Conservation (phyloP, 225 moss, liverwort and hornwort genomes). For the Antitrichia curtipendula region DNA sequence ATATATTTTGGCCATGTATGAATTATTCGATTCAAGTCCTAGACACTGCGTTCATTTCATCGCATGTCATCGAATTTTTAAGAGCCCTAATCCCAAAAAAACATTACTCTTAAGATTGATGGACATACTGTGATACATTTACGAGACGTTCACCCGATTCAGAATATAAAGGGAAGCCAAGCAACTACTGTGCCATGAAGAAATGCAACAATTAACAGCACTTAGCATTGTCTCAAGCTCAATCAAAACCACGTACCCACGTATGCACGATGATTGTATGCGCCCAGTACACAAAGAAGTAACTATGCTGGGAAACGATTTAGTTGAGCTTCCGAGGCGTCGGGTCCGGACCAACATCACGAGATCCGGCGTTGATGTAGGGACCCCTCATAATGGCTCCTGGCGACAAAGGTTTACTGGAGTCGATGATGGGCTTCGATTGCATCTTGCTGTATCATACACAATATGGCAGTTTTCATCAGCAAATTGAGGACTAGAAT, state of each 20-base stretch:
- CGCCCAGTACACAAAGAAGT: neutral
- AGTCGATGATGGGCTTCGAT: slow-evolving; percentile 65
- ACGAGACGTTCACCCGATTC: neutral
- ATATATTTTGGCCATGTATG: neutral
- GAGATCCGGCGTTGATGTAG: slow-evolving; percentile 78
- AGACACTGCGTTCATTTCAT: neutral
- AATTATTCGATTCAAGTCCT: neutral
- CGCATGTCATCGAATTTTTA: neutral
- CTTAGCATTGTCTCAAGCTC: neutral
- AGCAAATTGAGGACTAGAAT: neutral
- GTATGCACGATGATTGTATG: neutral
- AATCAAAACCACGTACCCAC: neutral
- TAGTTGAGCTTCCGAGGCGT: slow-evolving; percentile 20
- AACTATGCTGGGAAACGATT: neutral
- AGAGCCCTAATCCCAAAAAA: neutral
- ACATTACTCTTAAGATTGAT: neutral
- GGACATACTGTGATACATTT: neutral
- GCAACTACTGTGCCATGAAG: neutral
- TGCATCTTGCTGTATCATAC: slow-evolving; percentile 33
- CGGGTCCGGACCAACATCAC: slow-evolving; percentile 79
- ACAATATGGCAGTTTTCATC: neutral
- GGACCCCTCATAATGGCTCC: slow-evolving; percentile 92
- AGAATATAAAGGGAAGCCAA: neutral
- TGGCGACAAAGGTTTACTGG: slow-evolving; percentile 73
- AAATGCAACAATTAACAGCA: neutral